Conservation (phyloP, 2,329 filamentous ascomycete genomes). For the Monilinia fructigena region DNA sequence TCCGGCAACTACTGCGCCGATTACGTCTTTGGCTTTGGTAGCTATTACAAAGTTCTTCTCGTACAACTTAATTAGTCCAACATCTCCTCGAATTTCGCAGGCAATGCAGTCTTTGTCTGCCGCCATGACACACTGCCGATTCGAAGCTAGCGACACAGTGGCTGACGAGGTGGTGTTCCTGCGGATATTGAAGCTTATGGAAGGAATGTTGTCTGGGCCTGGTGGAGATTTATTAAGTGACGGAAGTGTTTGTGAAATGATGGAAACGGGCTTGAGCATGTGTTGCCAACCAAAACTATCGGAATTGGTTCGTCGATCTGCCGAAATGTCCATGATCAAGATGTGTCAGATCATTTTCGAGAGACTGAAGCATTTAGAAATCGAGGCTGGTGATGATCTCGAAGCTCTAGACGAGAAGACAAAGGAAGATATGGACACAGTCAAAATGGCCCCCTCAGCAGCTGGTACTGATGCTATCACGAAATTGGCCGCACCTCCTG, state of each 20-base stretch:
- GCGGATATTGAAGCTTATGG: slow-evolving; percentile 95
- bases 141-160: slow-evolving; percentile 91
- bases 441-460: slow-evolving; percentile 81
- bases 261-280: slow-evolving; percentile 96
- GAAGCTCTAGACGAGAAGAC: slow-evolving; percentile 65
- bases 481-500: slow-evolving; percentile 49
- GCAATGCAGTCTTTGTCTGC: slow-evolving; percentile 94
- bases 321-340: slow-evolving; percentile 94
- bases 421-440: slow-evolving; percentile 66
- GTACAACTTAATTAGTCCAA: slow-evolving; percentile 83
- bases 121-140: slow-evolving; percentile 95
- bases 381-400: slow-evolving; percentile 67
- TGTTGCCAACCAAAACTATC: slow-evolving; percentile 93
- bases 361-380: slow-evolving; percentile 81
- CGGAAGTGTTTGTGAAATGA: slow-evolving; percentile 98
- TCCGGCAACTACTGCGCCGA: slow-evolving; percentile 91
- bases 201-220: slow-evolving; percentile 93
- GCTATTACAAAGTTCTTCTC: slow-evolving; percentile 95
- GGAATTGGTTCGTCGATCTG: slow-evolving; percentile 83
- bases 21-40: slow-evolving; percentile 90
- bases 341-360: slow-evolving; percentile 99
- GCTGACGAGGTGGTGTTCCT: slow-evolving; percentile 94
- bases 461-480: slow-evolving; percentile 61
- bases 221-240: slow-evolving; percentile 93
- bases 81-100: slow-evolving; percentile 82